Evolutionary conservation across 495 filamentous ascomycete genomes (phyloP).

Genomic region (Aspergillus nanangensis): DNA sequence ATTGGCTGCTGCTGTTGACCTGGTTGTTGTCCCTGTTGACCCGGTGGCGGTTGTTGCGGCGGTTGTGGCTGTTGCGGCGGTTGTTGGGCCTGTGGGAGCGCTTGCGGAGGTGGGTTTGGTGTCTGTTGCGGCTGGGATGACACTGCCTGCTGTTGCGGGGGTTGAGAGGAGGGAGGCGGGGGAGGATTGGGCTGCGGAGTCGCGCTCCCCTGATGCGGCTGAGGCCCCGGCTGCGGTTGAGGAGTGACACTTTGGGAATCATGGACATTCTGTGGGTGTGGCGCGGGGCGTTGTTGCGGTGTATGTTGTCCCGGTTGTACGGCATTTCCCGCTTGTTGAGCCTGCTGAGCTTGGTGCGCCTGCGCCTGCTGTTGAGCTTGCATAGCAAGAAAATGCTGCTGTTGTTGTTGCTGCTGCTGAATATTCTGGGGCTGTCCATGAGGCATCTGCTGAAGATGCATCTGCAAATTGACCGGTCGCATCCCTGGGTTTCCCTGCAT

Average conservation of each 20-base stretch:
- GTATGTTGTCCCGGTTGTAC: constrained; percentile 41
- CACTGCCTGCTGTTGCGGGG: constrained; percentile 38
- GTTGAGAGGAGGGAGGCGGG: constrained; percentile 33
- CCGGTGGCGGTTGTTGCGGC: constrained; percentile 27
- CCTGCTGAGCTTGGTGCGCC: constrained; percentile 32
- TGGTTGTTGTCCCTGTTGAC: constrained; percentile 38
- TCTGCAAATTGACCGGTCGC: constrained; percentile 35
- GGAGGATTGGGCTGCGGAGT: constrained; percentile 48
- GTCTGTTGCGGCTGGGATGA: constrained; percentile 44
- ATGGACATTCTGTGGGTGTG: constrained; percentile 42
- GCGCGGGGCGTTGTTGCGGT: constrained; percentile 40
- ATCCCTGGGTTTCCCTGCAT: constrained; percentile 49
- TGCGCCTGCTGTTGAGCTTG: constrained; percentile 35
- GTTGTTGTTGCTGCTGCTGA: constrained; percentile 49
- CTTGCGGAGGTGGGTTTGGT: constrained; percentile 42
- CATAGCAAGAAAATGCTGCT: constrained; percentile 43
- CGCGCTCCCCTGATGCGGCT: constrained; percentile 37
- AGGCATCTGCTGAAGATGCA: constrained; percentile 47
- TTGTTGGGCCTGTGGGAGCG: constrained; percentile 41
- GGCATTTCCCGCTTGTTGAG: constrained; percentile 36
- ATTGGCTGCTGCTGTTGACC: constrained; percentile 36
- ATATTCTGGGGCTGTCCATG: constrained; percentile 50
- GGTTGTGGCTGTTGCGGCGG: constrained; percentile 32
- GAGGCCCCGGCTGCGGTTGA: constrained; percentile 50
- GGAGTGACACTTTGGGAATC: constrained; percentile 45